phyloP scores from a whole-genome alignment of 78 protist species.

The Dictyostelium capitatum region DNA sequence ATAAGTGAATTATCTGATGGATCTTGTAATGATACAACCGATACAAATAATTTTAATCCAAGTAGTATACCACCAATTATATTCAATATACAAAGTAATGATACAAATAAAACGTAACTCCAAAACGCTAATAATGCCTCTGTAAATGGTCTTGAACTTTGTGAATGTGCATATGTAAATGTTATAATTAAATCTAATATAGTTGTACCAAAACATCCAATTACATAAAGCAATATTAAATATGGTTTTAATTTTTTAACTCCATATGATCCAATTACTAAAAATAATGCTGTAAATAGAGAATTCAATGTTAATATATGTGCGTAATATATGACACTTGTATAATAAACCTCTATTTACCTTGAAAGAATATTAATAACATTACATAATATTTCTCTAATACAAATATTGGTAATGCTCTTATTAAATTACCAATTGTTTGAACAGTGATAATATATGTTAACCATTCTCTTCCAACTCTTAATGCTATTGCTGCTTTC shows the following conservation, averaged over 20 bases:
- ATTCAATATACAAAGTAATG: slow-evolving; percentile 48
- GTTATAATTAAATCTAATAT: slow-evolving; percentile 71
- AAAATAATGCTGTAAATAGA: slow-evolving; percentile 48
- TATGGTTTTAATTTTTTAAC: slow-evolving; percentile 65
- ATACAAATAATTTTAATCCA: slow-evolving; percentile 50
- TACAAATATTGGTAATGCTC: slow-evolving; percentile 69
- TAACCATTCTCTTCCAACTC: slow-evolving; percentile 70
- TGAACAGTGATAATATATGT: slow-evolving; percentile 37
- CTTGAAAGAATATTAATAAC: slow-evolving; percentile 77
- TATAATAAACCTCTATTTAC: slow-evolving; percentile 35
- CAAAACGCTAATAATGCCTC: slow-evolving; percentile 59
- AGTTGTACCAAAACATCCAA: slow-evolving; percentile 63
- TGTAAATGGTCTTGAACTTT: slow-evolving; percentile 25
- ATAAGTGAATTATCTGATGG: slow-evolving; percentile 21
- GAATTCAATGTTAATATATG: not conserved
- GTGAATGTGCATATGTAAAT: slow-evolving; percentile 55
- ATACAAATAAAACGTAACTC: slow-evolving; percentile 57
- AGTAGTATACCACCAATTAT: slow-evolving; percentile 49
- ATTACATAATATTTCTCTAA: slow-evolving; percentile 77
- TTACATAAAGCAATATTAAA: slow-evolving; percentile 65
- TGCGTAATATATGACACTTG: no score
- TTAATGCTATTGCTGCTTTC: slow-evolving; percentile 32
- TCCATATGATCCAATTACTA: slow-evolving; percentile 78
- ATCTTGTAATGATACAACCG: slow-evolving; percentile 45
- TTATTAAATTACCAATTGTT: slow-evolving; percentile 55